Percentiles rank a stretch among this genome's conserved stretches.
Evolutionary conservation across 192 early-diverging fungal species (phyloP).

Genomic region (Entophlyctis luteolus): DNA sequence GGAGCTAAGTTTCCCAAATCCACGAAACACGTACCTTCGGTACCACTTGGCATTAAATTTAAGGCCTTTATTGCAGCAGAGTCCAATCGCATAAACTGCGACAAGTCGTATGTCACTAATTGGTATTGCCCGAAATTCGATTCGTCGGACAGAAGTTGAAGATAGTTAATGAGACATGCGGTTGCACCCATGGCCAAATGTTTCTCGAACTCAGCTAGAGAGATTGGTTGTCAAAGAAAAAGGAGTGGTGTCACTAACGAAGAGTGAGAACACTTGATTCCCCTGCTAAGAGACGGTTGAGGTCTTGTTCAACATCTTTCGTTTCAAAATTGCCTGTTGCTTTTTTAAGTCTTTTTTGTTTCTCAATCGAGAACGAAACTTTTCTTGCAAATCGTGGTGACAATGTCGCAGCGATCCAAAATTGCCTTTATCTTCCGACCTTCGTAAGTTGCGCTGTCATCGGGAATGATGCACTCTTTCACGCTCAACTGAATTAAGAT

Average conservation of each 20-base stretch:
- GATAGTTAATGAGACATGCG: conserved; percentile 69
- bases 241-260: conserved; percentile 48
- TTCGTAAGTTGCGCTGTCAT: conserved; percentile 63
- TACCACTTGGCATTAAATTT: conserved; percentile 69
- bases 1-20: not conserved
- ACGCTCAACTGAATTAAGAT: conserved; percentile 88
- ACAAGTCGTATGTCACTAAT: conserved; percentile 68
- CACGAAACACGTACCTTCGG: conserved; percentile 19
- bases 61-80: conserved; percentile 82
- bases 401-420: conserved; percentile 72
- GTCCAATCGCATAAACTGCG: conserved; percentile 90
- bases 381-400: conserved; percentile 65
- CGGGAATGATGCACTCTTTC: conserved; percentile 81
- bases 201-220: conserved; percentile 66
- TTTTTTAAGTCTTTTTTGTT: not conserved
- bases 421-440: conserved; percentile 63
- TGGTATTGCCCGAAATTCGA: conserved; percentile 75
- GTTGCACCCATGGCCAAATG: conserved; percentile 65
- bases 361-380: conserved; percentile 29
- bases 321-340: conserved; percentile 46
- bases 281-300: conserved; percentile 70
- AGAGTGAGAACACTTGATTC: conserved; percentile 61
- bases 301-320: conserved; percentile 81
- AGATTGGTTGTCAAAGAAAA: not conserved
- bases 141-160: conserved; percentile 71